Percentiles rank a stretch among this genome's conserved stretches.
Conservation (phyloP, 177 flowering plant species). For the Vitis hybrid region DNA sequence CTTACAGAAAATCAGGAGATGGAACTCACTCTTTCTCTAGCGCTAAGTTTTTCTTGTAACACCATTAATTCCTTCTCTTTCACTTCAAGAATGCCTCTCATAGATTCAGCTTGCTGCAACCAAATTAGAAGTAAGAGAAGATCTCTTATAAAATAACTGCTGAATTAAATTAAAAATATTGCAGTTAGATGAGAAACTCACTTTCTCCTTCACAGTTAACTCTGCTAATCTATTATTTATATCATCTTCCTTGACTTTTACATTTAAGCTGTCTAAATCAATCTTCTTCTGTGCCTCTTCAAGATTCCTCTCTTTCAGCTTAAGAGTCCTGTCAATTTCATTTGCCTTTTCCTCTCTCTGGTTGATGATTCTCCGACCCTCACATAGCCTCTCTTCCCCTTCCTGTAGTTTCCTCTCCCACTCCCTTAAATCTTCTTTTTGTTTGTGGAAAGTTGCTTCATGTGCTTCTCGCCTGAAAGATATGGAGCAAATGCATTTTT, state of each 20-base stretch:
- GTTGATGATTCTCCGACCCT: slow-evolving; percentile 49
- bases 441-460: slow-evolving; percentile 45
- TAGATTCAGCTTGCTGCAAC: slow-evolving; percentile 56
- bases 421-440: slow-evolving; percentile 66
- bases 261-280: slow-evolving; percentile 26
- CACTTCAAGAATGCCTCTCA: slow-evolving; percentile 36
- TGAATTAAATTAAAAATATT: neutral
- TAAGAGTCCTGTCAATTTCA: slow-evolving; percentile 49
- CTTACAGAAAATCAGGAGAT: neutral
- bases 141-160: neutral
- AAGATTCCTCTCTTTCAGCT: slow-evolving; percentile 57
- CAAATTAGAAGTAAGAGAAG: slow-evolving; percentile 1
- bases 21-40: slow-evolving; percentile 71
- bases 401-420: slow-evolving; percentile 82
- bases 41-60: slow-evolving; percentile 62
- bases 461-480: slow-evolving; percentile 62
- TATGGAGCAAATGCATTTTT: neutral
- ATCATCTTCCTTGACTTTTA: slow-evolving; percentile 64
- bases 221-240: slow-evolving; percentile 44
- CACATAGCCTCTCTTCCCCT: slow-evolving; percentile 62
- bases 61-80: slow-evolving; percentile 54
- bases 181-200: slow-evolving; percentile 21
- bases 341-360: slow-evolving; percentile 69
- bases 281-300: slow-evolving; percentile 51
- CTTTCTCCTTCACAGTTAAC: slow-evolving; percentile 60